Base-by-base conservation (phyloP, 2,329 filamentous ascomycete species). In the Curvularia spicifera region DNA sequence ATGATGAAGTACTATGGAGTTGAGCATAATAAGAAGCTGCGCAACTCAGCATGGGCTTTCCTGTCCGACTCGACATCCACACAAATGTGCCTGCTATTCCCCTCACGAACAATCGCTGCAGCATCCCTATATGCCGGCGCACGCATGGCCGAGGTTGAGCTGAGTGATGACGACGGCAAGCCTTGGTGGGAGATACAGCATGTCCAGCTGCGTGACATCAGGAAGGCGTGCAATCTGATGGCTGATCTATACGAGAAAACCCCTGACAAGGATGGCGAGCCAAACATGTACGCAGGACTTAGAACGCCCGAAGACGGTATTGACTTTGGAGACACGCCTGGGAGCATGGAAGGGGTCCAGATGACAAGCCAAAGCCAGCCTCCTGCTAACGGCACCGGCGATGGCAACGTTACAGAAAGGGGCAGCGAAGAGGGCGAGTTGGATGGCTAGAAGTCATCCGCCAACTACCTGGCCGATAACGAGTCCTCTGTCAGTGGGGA, bases 11-110 rank as follows among this genome's bases (percentile, higher is more conserved):
- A 86, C 72, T 85, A 95, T 60, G 83, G 85, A 24, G 83, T 93
- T 47, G 87, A 91, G 58, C 88, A 94, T 70, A 91, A 96, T 78
- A 94, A 94, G 78, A 81, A 84, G 53, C 79, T 98, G 29, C 87
- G 94, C 54, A 93, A 97, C 77, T 87, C 91, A 0, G 90, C 92
- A 0, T 98, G 95, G 93, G 90, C 92, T 0, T 98, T 97, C 71
- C 87, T 96, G 63, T 97, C 96, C 73, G 95, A 99, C 77, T 90
- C 90, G 20, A 91, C 88, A 64, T 86, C 94, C 59, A 98, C 94
- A 0, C 86, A 89, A 40, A 83, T 98, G 48, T 96, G 93, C 59
- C 84, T 99, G 3, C 83, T 96, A 29, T 90, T 93, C 75, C 87
- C 87, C 20, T 87, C 92, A 15, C 86, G 88, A 40, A 91, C 92